phyloP scores from a whole-genome alignment of 1,139 yeast species.

The Suhomyces anneliseae region DNA sequence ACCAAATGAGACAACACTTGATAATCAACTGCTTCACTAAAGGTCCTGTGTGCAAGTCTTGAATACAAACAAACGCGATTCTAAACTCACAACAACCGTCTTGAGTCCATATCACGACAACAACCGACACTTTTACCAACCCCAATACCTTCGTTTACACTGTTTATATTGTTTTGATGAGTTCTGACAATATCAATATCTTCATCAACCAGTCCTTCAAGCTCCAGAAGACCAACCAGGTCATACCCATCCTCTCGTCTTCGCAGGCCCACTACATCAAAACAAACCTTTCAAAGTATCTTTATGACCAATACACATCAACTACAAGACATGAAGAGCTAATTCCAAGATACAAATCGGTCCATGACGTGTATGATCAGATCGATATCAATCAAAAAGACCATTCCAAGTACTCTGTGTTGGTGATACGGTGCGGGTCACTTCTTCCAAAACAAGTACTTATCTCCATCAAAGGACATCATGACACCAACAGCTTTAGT shows the following conservation, averaged over 20 bases:
- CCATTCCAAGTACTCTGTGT: slow-evolving; percentile 5
- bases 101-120: too few relatives aligned
- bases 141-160: too few relatives aligned
- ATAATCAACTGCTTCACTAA: too few relatives aligned
- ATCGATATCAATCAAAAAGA: slow-evolving; percentile 9
- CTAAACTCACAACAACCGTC: too few relatives aligned
- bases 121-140: too few relatives aligned
- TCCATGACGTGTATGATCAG: slow-evolving; percentile 11
- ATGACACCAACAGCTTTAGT: slow-evolving; percentile 2
- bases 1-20: too few relatives aligned
- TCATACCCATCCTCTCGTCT: slow-evolving; percentile 1
- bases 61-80: too few relatives aligned
- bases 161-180: too few relatives aligned
- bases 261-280: slow-evolving; percentile 10
- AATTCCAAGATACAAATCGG: slow-evolving; percentile 12
- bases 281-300: slow-evolving; percentile 8
- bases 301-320: slow-evolving; percentile 7
- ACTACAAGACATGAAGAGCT: slow-evolving; percentile 10
- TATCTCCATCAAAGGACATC: slow-evolving; percentile 10
- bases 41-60: too few relatives aligned
- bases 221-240: slow-evolving; percentile 12
- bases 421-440: slow-evolving; percentile 14
- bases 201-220: slow-evolving; percentile 17
- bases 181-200: slow-evolving; percentile 1
- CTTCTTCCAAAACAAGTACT: slow-evolving; percentile 15